Base-by-base conservation (phyloP, 805 yeast genomes). In the Pachysolen tannophilus region DNA sequence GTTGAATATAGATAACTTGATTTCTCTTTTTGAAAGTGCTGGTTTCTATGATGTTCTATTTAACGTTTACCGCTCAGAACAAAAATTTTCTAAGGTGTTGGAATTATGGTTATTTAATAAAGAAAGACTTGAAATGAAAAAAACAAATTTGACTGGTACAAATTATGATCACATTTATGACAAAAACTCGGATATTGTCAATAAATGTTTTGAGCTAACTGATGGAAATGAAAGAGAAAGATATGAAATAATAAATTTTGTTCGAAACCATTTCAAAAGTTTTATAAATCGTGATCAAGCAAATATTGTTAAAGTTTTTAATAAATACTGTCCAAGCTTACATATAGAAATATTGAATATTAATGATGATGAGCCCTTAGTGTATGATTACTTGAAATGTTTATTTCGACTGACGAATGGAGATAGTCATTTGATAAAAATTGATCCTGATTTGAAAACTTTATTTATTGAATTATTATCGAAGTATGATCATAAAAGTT, bases 31-130 rank as follows among this genome's bases (percentile, higher is more conserved):
- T 34, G 67, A 67, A 32, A 61, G 68, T 20, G 78, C 76, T 2
- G 66, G 69, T 10, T 82, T 73, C 48, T 67, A 63, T 46, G 63
- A 70, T 26, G 86, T 81, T 0, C 59, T 86, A 30, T 63, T 77
- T 38, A 61, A 67, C 32, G 45, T 83, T 3, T 82, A 78, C 48
- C 55, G 69, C 27, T 53, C 69, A 1, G 79, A 78, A 40, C 66
- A 69, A 14, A 66, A 60, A 33, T 72, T 62, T 40, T 55, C 74
- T 3, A 67, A 77, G 38, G 67, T 79, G 1, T 52, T 82, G 27
- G 68, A 69, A 33, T 58, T 75, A 1, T 73, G 84, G 78, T 40
- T 75, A 43, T 43, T 44, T 33, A 43, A 34, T 28, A 39, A 38
- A 19, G 41, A 43, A 20, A 32, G 36, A 17, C 20, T 16, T 4